Conservation (phyloP, 208 protist species). For the Naegleria fowleri region DNA sequence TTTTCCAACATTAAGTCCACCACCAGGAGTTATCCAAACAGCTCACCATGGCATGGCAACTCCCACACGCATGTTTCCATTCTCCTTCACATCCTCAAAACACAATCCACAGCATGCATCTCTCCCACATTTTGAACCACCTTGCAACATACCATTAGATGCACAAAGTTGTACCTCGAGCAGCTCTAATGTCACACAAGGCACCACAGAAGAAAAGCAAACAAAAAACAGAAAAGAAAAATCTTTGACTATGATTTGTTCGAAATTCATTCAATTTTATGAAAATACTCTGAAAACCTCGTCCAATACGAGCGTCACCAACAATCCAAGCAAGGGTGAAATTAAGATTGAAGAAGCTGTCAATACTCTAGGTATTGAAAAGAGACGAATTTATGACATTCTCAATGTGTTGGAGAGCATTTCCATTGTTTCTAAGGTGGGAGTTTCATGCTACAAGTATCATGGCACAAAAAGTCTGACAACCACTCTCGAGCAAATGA, state of each 20-base stretch:
- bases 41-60: not conserved
- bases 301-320: not conserved
- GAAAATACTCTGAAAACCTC: not conserved
- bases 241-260: not conserved
- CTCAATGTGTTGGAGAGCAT: slow-evolving; percentile 65
- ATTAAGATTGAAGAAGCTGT: slow-evolving; percentile 56
- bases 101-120: not conserved
- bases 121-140: not conserved
- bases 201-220: not conserved
- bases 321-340: not conserved
- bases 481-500: not conserved
- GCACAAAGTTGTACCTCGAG: no score
- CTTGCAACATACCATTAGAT: not conserved
- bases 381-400: slow-evolving; percentile 65
- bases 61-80: not conserved
- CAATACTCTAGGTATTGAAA: slow-evolving; percentile 45
- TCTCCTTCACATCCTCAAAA: not conserved
- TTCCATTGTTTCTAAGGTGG: slow-evolving; percentile 54
- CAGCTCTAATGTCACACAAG: not conserved
- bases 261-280: not conserved
- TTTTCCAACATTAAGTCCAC: not conserved
- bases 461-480: slow-evolving; percentile 26
- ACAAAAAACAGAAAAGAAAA: slow-evolving; percentile 18
- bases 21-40: not conserved
- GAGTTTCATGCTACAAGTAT: slow-evolving; percentile 59